Conservation (phyloP, 352 stramenopile species). For the Pythium folliculosum region DNA sequence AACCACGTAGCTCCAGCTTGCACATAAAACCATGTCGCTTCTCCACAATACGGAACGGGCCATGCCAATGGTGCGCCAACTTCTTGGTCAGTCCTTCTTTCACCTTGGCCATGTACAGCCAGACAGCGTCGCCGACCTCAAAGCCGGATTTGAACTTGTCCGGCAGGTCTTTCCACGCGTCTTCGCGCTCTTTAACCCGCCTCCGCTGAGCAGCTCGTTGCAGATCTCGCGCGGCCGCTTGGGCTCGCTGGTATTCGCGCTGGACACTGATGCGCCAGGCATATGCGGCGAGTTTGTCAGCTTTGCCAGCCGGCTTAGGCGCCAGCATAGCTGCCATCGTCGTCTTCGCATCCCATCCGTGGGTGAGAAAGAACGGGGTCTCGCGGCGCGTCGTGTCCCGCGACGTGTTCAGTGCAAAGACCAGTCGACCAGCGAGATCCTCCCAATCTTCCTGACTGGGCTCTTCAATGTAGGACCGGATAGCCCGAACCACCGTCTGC, state of each 20-base stretch:
- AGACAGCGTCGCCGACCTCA: conserved; percentile 22
- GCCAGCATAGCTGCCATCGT: conserved; percentile 16
- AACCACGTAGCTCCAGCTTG: conserved; percentile 10
- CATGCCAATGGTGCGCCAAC: conserved; percentile 35
- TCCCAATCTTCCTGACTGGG: conserved; percentile 37
- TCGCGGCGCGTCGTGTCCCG: not conserved
- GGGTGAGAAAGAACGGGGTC: conserved; percentile 12
- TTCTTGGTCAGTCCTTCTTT: conserved; percentile 21
- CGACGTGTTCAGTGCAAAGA: conserved; percentile 27
- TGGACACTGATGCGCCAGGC: conserved; percentile 8
- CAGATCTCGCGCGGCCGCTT: not conserved
- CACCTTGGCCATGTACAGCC: conserved; percentile 19
- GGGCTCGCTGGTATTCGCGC: not conserved
- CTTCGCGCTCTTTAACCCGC: not conserved
- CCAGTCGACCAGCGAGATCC: conserved; percentile 26
- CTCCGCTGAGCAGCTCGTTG: conserved; percentile 3
- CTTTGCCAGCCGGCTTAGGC: not conserved
- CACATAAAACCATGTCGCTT: conserved; percentile 10
- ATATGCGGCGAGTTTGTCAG: not conserved
- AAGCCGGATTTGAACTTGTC: conserved; percentile 20
- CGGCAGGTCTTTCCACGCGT: conserved; percentile 2
- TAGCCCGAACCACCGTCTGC: conserved; percentile 31
- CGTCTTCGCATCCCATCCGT: conserved; percentile 17
- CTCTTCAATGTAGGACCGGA: conserved; percentile 31
- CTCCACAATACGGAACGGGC: conserved; percentile 23